Evolutionary conservation across 805 yeast species (phyloP).

Genomic region (Geotrichum ghanense): DNA sequence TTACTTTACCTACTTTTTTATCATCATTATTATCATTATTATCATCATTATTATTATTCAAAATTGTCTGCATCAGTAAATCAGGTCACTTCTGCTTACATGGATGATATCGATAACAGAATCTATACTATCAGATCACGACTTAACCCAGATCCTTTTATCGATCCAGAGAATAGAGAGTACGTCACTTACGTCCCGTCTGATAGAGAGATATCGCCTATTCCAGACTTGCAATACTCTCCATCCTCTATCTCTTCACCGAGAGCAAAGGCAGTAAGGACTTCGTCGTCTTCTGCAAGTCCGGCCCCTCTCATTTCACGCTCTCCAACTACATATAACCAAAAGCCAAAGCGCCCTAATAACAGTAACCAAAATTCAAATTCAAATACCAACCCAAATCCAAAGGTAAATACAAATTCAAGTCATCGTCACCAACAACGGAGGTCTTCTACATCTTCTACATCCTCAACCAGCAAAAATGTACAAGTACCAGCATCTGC

Average conservation of each 20-base stretch:
- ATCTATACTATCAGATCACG: not conserved
- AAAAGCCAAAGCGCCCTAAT: not conserved
- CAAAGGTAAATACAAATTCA: too few species aligned
- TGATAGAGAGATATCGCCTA: not conserved
- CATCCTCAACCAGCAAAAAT: not conserved
- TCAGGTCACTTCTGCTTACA: not conserved
- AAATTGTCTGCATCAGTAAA: not conserved
- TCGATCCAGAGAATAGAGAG: not conserved
- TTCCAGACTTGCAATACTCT: not conserved
- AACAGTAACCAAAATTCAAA: too few species aligned
- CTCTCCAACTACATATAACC: not conserved
- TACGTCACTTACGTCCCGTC: not conserved
- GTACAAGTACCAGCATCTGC: not conserved
- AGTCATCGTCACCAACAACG: too few species aligned
- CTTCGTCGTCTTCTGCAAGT: not conserved
- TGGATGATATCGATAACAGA: conserved; percentile 1
- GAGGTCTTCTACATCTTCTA: too few species aligned
- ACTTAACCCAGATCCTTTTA: not conserved
- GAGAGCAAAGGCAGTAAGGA: not conserved
- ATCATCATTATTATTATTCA: too few species aligned
- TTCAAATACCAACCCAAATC: too few species aligned
- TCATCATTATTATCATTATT: too few species aligned
- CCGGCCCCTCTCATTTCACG: not conserved
- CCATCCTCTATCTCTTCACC: not conserved
- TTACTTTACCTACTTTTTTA: too few species aligned